Conservation (phyloP, 2,329 filamentous ascomycete genomes). For the Sclerotinia nivalis region DNA sequence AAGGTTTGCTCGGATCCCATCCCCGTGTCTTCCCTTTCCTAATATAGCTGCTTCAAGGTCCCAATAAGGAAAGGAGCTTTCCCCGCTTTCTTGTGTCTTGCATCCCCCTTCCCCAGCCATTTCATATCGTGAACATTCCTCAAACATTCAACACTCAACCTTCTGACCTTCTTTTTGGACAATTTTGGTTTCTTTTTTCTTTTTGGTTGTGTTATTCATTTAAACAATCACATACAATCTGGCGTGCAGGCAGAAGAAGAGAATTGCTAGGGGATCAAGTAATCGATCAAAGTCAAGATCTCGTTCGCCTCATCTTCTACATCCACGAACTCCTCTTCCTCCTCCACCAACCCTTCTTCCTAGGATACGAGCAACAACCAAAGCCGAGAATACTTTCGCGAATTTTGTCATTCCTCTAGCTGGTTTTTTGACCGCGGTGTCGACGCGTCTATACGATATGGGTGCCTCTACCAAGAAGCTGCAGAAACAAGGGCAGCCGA, state of each 20-base stretch:
- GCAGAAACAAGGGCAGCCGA: constrained; percentile 10
- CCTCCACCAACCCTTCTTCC: background rate
- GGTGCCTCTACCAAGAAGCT: constrained; percentile 24
- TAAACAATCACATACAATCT: constrained; percentile 9
- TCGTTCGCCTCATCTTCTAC: background rate
- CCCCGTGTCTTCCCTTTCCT: background rate
- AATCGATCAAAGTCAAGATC: constrained; percentile 3
- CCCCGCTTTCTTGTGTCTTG: constrained; percentile 24
- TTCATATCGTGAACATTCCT: constrained; percentile 7
- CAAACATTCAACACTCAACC: background rate
- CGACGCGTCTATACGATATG: constrained; percentile 35
- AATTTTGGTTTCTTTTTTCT: background rate
- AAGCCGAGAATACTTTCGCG: constrained; percentile 23
- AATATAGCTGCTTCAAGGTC: constrained; percentile 1
- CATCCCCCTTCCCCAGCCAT: constrained; percentile 18
- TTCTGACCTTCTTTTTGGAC: constrained; percentile 1
- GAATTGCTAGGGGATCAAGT: background rate
- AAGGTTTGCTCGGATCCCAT: constrained; percentile 1
- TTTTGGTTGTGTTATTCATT: background rate
- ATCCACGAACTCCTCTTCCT: background rate
- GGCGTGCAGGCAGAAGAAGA: constrained; percentile 15
- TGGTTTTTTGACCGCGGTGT: constrained; percentile 28
- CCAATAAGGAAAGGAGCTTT: constrained; percentile 32
- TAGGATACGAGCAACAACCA: constrained; percentile 11
- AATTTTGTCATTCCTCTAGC: constrained; percentile 33